Base-by-base conservation (phyloP, 371 early-diverging fungal genomes). In the Rhizomucor miehei region DNA sequence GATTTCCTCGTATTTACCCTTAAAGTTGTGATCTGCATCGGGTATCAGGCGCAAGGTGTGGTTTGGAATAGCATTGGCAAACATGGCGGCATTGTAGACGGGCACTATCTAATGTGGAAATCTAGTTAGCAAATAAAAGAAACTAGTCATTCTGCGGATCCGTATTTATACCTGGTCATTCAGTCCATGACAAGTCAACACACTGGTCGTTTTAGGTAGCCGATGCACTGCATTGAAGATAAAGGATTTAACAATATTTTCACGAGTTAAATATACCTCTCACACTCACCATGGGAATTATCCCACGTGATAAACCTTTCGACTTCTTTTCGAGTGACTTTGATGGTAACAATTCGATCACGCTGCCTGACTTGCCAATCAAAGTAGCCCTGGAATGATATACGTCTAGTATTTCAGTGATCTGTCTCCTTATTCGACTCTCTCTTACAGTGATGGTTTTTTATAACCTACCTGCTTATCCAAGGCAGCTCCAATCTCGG, bases 11-110 rank as follows among this genome's bases (percentile, higher is more conserved):
- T 60, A 71, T 37, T 73, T 66, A 9, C 73, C 70, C 29, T 49
- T 78, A 51, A 72, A 84, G 59, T 78, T 81, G 52, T 84, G 86
- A 47, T 84, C 80, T 0, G 75, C 84, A n/a, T 69, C 72, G 3
- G 76, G 69, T 40, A 84, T 65, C 44, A 86, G 63, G 6, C 59
- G 65, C 13, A 82, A 59, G 2, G 81, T 73, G 37, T 78, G 84
- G 48, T 65, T 79, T 44, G 72, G 74, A 43, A 71, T 79, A 52
- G 56, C 68, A 61, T 67, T 80, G 52, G 77, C 71, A 68, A 73
- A 77, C 38, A 67, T 61, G 36, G 73, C 76, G 38, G 83, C 78
- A 67, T 84, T 78, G 37, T 73, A 71, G 37, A 80, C 68, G 38
- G 82, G 82, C 13, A 81, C 82, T 48, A 81, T 65, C 84, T 85